Evolutionary conservation across 345 rosid genomes (phyloP), one percentile per base, ranked within the genome.

Genomic region (Corchorus capsularis): DNA sequence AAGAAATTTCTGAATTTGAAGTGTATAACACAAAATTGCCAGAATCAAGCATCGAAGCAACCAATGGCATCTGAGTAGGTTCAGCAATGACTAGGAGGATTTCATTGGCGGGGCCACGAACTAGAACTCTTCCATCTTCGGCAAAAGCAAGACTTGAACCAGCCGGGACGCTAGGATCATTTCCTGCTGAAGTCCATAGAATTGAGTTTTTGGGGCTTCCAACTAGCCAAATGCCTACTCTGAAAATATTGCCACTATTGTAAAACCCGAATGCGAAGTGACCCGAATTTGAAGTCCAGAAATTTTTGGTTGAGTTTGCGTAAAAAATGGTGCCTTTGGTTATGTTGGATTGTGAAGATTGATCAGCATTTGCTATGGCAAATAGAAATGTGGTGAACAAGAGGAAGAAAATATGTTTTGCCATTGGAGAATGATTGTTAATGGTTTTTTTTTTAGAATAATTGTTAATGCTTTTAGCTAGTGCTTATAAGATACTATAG

Each of bases 301-400:
- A 65, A 52, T 32, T 59, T 34, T 20, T 39, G 22, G 74, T 14
- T 39, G 52, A 55, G 39, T 69, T 60, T 62, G 69, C 50, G 61
- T 68, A 60, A 37, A n/a, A n/a, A n/a, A n/a, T 37, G 43, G 75
- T 50, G 52, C 75, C 71, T 77, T 2, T 35, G 45, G 54, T 70
- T 35, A 49, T 61, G 63, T 70, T 77, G 41, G 60, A 8, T 62
- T 61, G 63, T n/a, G 70, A 6, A 9, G 49, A 17, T 50, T 52
- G 71, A 74, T n/a, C n/a, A n/a, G 77, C 66, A 4, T 11, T 14
- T 39, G 54, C 54, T 9, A 9, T 50, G 54, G 54, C 4, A 14
- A 41, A 69, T 16, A 53, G 60, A 17, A 9, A 37, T 2, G 6
- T 39, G 45, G 55, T 54, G 2, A 70, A 37, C 5, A 70, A 53